Evolutionary conservation across 805 yeast genomes (phyloP), one percentile per base, ranked within the genome.

Genomic region (Kuraishia floccosa): DNA sequence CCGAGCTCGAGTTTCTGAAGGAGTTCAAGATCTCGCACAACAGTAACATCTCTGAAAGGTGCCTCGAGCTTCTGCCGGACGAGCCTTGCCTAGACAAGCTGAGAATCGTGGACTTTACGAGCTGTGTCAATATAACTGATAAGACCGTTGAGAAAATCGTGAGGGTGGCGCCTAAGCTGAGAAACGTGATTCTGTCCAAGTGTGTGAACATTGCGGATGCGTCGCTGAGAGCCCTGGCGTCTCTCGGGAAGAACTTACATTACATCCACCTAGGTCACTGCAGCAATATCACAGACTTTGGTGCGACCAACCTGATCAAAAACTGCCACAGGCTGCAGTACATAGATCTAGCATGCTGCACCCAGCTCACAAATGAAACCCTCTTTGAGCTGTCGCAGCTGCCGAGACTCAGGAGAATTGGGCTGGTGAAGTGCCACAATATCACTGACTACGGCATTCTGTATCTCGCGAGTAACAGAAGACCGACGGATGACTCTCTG

Each of bases 201-300:
- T 91, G 97, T 60, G 62, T 76, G 47, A 76, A 76, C 46, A 73
- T 89, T 18, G 84, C 96, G 1, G 96, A 89, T 58, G 67, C 76
- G 1, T 75, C 93, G 3, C 58, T 89, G 25, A 62, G 74, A 31
- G 72, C 83, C 12, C 62, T 91, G 38, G 68, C 93, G 5, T 65
- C 64, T 19, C 62, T 91, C 35, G 94, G 89, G 4, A 71, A 80
- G 45, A 76, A 77, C 41, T 62, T 89, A 41, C 96, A 86, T 47
- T 85, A 86, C 43, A 67, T 91, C 30, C 97, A 91, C 57, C 66
- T 89, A 37, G 97, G 97, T 12, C 97, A 89, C 58, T 91, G 98
- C 59, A 69, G 76, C 28, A 73, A 80, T 46, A 81, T 89, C 35
- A 89, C 96, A 2, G 97, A 89, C 56, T 69, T 65, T 38, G 96